Conservation (phyloP, 768 basidiomycete genomes). For the Mrakia gelida region DNA sequence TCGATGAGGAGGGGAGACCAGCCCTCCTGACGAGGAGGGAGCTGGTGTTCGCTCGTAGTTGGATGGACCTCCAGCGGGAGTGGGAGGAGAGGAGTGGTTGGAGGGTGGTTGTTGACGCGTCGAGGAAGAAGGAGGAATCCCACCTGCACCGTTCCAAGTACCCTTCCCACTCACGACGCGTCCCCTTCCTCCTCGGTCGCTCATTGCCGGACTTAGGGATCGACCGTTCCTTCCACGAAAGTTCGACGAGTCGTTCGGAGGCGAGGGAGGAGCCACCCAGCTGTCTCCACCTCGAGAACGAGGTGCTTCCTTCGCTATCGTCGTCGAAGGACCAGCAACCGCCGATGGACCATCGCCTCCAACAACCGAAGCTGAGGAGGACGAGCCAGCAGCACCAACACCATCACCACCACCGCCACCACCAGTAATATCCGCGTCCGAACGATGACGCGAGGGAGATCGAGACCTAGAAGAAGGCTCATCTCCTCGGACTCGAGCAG, state of each 20-base stretch:
- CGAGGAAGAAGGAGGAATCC: neutral
- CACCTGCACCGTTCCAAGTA: neutral
- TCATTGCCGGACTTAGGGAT: neutral
- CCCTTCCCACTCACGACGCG: neutral
- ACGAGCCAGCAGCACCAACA: neutral
- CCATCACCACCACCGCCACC: neutral
- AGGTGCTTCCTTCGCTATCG: neutral
- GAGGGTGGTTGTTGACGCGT: neutral
- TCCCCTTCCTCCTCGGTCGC: neutral
- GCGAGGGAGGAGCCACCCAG: neutral
- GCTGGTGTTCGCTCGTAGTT: neutral
- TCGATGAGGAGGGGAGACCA: neutral
- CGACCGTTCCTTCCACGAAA: neutral
- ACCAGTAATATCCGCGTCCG: neutral
- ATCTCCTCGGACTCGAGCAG: slow-evolving; percentile 1
- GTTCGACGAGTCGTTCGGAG: neutral
- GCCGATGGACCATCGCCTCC: neutral
- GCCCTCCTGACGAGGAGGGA: neutral
- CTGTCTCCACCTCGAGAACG: neutral
- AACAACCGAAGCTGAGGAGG: neutral
- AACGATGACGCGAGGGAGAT: neutral
- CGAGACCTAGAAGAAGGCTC: no score
- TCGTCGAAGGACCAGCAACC: neutral
- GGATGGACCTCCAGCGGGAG: neutral
- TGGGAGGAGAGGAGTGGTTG: neutral